Evolutionary conservation across 441 rosid species (phyloP), one percentile per base, ranked within the genome.

Genomic region (Erodium trifolium): DNA sequence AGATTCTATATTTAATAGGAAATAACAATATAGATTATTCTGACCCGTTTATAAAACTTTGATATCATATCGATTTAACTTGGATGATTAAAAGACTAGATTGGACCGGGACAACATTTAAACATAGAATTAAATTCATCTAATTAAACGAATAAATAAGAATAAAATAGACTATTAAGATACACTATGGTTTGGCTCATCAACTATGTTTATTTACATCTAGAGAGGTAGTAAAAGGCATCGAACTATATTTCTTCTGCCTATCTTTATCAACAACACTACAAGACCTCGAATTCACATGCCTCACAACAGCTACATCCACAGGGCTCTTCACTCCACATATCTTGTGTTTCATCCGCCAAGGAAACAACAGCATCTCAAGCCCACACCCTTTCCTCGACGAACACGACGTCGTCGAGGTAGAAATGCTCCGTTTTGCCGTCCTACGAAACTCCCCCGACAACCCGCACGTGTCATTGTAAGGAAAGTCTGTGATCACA

Each of bases 311-410:
- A 0, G 18, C 55, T 3, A 71, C 57, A 1, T 77, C 82, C 27
- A 23, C 27, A 23, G 27, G 27, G 70, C 77, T 81, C 75, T 79
- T 84, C 17, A 82, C 73, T 10, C 93, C 92, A 18, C 91, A 90
- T 12, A 88, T 77, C 75, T 76, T 85, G 69, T 86, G 92, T 79
- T 82, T 90, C 77, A 81, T 76, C 4, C 88, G 82, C 96, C 97
- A 88, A 0, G 90, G 90, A 69, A 90, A 77, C 66, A 90, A 71
- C 6, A 39, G 5, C 63, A 75, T 71, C 73, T 88, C 86, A 31
- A 90, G 78, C 27, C 98, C 96, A 67, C 96, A 87, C 16, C 86
- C 87, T 67, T 85, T 88, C 5, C 78, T 80, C 0, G 85, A 67
- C 27, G 82, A 70, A 35, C 74, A 53, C 6, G 83, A 63, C 19